Evolutionary conservation across 177 flowering plant species (phyloP), one percentile per base, ranked within the genome.

Genomic region (Tripterygium wilfordii): DNA sequence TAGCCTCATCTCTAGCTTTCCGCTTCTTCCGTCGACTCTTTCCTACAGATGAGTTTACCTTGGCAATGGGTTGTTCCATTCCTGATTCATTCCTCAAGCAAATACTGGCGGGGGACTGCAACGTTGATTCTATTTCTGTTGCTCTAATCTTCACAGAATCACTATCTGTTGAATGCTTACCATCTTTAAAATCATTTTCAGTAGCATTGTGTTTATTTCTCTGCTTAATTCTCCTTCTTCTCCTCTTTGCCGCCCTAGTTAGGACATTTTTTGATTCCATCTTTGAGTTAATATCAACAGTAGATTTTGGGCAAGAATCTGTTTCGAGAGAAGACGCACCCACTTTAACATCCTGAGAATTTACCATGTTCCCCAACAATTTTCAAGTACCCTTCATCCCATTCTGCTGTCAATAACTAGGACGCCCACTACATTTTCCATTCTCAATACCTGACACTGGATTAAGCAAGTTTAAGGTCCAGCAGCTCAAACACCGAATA

Each of bases 321-420:
- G 31, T 43, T 32, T 18, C 27, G 3, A 25, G n/a, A n/a, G 17
- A 8, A 15, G 47, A 43, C 25, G 30, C 3, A 33, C 2, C 49
- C n/a, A 14, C 51, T 21, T 40, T 3, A 21, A 9, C 6, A 21
- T 19, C 27, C 21, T 21, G 15, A 7, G 21, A 10, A 0, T 21
- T 2, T 10, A 21, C 27, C 13, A 9, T 24, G 15, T 24, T n/a
- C n/a, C 15, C 30, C 29, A 42, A 14, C 8, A 17, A 21, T 13
- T 42, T 53, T 15, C 31, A 17, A 48, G 7, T 23, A 57, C 15
- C 37, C 49, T 2, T 8, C n/a, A n/a, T n/a, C n/a, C n/a, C n/a
- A n/a, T n/a, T n/a, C n/a, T n/a, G n/a, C n/a, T n/a, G n/a, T n/a
- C n/a, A n/a, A n/a, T n/a, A n/a, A n/a, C n/a, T n/a, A n/a, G n/a